Base-by-base conservation (phyloP, 768 basidiomycete species). In the Lactarius indigo region DNA sequence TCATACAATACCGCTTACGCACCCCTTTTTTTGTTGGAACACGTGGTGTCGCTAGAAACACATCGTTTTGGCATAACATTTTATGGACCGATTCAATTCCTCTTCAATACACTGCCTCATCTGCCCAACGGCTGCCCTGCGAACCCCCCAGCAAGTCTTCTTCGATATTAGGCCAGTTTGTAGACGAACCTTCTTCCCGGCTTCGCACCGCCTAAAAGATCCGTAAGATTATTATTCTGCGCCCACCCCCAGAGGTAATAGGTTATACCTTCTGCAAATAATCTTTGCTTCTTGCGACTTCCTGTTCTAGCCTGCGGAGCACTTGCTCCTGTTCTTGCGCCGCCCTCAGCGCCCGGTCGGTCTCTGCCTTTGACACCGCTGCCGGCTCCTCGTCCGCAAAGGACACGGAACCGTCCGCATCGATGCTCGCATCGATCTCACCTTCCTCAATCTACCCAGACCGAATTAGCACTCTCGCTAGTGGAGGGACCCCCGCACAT, bases 401-500 rank as follows among this genome's bases (percentile, higher is more conserved):
- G 0, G 87, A 87, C 23, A 94, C 91, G 0, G 89, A 90, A 5
- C 85, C 88, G 61, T 85, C 81, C 1, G 83, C 82, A 2, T 87
- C 85, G 39, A 94, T 83, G 47, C 81, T 82, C 0, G 90, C 92
- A 26, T 81, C 82, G 68, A 94, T 87, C 68, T 91, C 89, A 63
- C 80, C 81, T 0, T 82, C 79, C 73, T 89, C 88, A 69, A 94
- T 89, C 92, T 92, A 69, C 10, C 42, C 12, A n/a, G 3, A 44
- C 23, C 12, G n/a, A 12, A 30, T 61, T 1, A 66, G 60, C 39
- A 37, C 31, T 30, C 41, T 28, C 31, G 13, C 8, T 20, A 26
- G 50, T 1, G 9, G 4, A 15, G 26, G 17, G 8, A 41, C 58
- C 31, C 3, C 42, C 44, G 28, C 57, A 28, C 52, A 20, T 31